Conservation (phyloP, 1,284 basidiomycete species). For the Sanguinoderma infundibulare region DNA sequence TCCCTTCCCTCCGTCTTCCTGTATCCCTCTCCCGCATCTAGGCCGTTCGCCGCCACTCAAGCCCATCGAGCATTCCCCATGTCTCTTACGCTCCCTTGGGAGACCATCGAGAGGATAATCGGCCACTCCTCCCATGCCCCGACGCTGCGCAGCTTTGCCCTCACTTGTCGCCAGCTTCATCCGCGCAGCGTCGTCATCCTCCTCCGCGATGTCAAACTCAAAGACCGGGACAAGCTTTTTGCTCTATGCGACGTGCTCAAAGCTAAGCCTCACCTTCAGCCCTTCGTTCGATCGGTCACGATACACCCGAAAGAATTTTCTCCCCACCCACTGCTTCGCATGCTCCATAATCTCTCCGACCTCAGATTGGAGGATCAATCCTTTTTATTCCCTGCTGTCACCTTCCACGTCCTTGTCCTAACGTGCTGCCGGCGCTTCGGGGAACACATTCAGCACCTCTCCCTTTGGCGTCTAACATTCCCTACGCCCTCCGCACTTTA, state of each 20-base stretch:
- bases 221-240: background rate
- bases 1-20: too few relatives aligned
- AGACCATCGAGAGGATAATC: background rate
- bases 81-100: background rate
- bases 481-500: background rate
- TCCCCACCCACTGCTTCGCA: background rate
- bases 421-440: background rate
- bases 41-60: too few relatives aligned
- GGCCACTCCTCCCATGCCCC: background rate
- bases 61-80: slow-evolving; percentile 56
- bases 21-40: too few relatives aligned
- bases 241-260: background rate
- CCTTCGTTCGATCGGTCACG: background rate
- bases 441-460: background rate
- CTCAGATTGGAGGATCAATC: too few relatives aligned
- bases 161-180: background rate
- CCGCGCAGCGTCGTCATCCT: background rate
- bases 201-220: background rate
- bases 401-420: background rate
- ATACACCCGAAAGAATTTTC: background rate
- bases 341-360: background rate
- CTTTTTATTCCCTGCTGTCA: background rate
- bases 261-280: background rate
- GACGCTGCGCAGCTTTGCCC: background rate
- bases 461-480: background rate